phyloP scores from a whole-genome alignment of 768 basidiomycete species.

The Lentinula sp. region DNA sequence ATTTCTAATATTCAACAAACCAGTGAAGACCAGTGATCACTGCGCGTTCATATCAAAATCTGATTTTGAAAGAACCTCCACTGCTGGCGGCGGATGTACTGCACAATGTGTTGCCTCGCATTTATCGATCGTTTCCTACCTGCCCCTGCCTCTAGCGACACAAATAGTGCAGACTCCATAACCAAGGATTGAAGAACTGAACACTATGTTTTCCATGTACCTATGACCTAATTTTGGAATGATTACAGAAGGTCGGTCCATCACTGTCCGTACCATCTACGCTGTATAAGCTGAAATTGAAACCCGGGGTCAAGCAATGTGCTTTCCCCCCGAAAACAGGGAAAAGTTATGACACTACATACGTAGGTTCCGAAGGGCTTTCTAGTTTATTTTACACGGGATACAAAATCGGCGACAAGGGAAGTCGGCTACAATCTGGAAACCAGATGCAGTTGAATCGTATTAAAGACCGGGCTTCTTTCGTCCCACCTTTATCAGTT shows the following conservation, averaged over 20 bases:
- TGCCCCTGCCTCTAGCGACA: too few species aligned
- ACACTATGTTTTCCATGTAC: not conserved
- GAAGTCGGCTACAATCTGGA: not conserved
- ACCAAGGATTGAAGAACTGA: too few species aligned
- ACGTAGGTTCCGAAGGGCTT: not conserved
- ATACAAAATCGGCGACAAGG: not conserved
- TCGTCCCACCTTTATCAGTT: not conserved
- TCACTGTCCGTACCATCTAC: not conserved
- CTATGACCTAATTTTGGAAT: not conserved
- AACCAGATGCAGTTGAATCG: not conserved
- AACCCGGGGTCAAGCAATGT: not conserved
- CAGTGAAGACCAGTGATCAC: too few species aligned
- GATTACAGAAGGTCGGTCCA: not conserved
- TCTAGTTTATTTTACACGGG: not conserved
- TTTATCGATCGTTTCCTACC: too few species aligned
- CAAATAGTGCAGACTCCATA: too few species aligned
- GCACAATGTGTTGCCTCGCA: too few species aligned
- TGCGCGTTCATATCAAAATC: too few species aligned
- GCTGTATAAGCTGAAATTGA: not conserved
- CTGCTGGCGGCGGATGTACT: too few species aligned
- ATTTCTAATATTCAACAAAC: too few species aligned
- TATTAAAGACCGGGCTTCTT: not conserved
- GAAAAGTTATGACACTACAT: not conserved
- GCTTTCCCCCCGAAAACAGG: not conserved
- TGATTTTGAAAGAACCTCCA: too few species aligned